phyloP scores from a whole-genome alignment of 148 eudicot genomes.

The Dysphania ambrosioides region DNA sequence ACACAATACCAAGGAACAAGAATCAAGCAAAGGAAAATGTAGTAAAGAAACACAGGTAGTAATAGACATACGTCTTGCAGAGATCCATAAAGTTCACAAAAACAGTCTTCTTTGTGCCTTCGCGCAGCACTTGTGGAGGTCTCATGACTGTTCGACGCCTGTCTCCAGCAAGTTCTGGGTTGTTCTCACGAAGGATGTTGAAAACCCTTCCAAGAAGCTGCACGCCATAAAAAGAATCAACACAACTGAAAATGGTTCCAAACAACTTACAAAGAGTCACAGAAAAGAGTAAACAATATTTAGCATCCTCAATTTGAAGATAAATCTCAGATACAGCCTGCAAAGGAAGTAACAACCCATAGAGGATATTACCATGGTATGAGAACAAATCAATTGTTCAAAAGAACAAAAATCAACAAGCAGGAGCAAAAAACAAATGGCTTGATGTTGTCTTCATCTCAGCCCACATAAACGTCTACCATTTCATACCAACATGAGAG shows the following conservation, averaged over 20 bases:
- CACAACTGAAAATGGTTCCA: neutral
- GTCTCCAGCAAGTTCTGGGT: conserved; percentile 97
- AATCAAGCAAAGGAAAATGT: neutral
- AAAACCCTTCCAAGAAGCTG: conserved; percentile 93
- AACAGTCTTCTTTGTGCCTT: conserved; percentile 97
- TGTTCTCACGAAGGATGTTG: conserved; percentile 85
- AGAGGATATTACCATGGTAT: neutral
- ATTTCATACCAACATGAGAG: neutral
- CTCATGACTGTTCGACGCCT: conserved; percentile 95
- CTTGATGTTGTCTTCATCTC: neutral
- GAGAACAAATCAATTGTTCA: neutral
- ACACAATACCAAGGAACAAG: neutral
- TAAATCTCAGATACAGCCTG: neutral
- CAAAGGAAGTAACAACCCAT: neutral
- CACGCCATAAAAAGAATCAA: conserved; percentile 5
- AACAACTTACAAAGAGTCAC: neutral
- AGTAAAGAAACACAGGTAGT: neutral
- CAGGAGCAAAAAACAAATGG: neutral
- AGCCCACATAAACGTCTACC: neutral
- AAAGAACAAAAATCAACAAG: neutral
- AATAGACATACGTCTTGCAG: conserved; percentile 66
- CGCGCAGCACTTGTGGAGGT: conserved; percentile 97
- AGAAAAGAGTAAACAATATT: neutral
- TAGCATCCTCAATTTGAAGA: neutral
- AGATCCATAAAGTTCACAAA: conserved; percentile 95